A percentile compares a stretch with the other conserved stretches of the same genome.
phyloP scores from a whole-genome alignment of 805 yeast genomes.

The Pichia californica region DNA sequence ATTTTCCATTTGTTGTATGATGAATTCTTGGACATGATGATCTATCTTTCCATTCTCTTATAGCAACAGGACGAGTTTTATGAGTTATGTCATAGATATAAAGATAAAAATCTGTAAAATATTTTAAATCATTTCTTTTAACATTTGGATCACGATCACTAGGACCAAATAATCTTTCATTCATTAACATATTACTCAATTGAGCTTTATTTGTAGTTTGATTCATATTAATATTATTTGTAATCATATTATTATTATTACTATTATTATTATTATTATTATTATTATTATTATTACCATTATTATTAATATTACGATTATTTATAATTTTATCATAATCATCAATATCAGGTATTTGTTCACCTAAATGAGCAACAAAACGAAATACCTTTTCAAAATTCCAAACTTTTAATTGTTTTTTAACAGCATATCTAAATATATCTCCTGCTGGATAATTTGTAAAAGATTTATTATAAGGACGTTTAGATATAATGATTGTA shows the following conservation, averaged over 20 bases:
- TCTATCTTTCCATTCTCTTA: conserved; percentile 66
- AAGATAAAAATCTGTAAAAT: conserved; percentile 68
- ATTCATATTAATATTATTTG: neutral
- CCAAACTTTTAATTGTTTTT: conserved; percentile 75
- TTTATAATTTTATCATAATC: neutral
- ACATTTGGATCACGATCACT: conserved; percentile 85
- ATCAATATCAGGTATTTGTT: conserved; percentile 20
- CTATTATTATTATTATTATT: conserved; percentile 11
- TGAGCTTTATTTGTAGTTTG: conserved; percentile 13
- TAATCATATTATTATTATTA: conserved; percentile 7
- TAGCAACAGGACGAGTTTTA: conserved; percentile 70
- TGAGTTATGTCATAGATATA: conserved; percentile 78
- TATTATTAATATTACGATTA: neutral
- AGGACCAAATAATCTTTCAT: conserved; percentile 82
- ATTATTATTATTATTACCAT: neutral
- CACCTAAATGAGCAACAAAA: conserved; percentile 63
- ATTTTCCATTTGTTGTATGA: conserved; percentile 63
- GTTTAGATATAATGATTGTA: conserved; percentile 73
- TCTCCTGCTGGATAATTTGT: conserved; percentile 51
- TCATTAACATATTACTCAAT: conserved; percentile 61
- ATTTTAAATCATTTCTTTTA: conserved; percentile 75
- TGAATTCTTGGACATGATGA: conserved; percentile 52
- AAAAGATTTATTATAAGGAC: conserved; percentile 38
- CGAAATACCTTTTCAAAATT: conserved; percentile 76
- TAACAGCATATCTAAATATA: conserved; percentile 57